Percentiles rank a stretch among this genome's conserved stretches.
Conservation (phyloP, 2,329 filamentous ascomycete genomes). For the Eutypa lata region DNA sequence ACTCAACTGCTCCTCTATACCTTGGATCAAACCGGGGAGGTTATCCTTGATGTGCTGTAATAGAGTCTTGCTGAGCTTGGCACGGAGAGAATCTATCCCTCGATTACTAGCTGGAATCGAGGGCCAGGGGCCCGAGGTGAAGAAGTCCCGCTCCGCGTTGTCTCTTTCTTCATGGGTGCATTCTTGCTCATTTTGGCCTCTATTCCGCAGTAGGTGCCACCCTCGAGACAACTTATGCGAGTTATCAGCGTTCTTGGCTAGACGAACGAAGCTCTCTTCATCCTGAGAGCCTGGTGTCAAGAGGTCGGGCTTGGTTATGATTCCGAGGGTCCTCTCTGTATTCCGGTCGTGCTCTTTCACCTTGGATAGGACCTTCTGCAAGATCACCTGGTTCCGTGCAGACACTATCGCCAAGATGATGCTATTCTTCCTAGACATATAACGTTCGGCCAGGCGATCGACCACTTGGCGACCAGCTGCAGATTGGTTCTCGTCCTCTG, state of each 20-base stretch:
- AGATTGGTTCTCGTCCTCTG: conserved; percentile 30
- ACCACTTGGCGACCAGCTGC: conserved; percentile 29
- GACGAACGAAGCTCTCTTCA: conserved; percentile 34
- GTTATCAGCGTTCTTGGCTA: conserved; percentile 30
- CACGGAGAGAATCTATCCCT: conserved; percentile 33
- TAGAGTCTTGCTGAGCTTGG: conserved; percentile 34
- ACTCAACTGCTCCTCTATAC: conserved; percentile 21
- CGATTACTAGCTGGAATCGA: conserved; percentile 25
- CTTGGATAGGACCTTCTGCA: conserved; percentile 48
- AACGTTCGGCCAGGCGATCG: conserved; percentile 40
- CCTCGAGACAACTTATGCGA: conserved; percentile 37
- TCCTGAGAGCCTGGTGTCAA: conserved; percentile 34
- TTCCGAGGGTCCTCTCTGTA: conserved; percentile 48
- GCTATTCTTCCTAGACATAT: conserved; percentile 56
- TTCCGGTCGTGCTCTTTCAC: conserved; percentile 40
- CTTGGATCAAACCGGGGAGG: conserved; percentile 22
- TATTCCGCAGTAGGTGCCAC: conserved; percentile 54
- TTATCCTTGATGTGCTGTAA: conserved; percentile 27
- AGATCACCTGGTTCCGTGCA: conserved; percentile 46
- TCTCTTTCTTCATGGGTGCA: conserved; percentile 26
- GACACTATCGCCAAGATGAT: conserved; percentile 57
- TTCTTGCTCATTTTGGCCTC: conserved; percentile 28
- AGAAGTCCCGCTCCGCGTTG: conserved; percentile 28
- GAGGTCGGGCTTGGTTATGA: conserved; percentile 56
- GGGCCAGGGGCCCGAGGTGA: conserved; percentile 27